These are phyloP conservation scores for Acer campestre DNA, from an alignment of 345 rosid genomes.

Conservation along the genomic window DNA sequence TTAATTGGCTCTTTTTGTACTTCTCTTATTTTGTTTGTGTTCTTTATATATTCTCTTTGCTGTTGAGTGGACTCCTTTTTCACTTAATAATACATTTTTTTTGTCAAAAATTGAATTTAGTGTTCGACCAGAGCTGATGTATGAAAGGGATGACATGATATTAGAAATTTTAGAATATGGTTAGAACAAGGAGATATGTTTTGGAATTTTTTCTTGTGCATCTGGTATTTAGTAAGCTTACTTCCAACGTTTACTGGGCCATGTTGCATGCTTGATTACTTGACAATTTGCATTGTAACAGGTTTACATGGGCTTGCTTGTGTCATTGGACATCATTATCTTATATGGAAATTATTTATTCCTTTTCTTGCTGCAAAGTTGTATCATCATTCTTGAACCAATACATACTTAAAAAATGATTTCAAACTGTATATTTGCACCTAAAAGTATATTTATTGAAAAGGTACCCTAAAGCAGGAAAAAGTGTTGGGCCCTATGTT, in stretches of 20 bases:
- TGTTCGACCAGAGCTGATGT: not conserved
- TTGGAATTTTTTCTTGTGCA: not conserved
- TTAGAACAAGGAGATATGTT: not conserved
- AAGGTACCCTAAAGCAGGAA: not conserved
- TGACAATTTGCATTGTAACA: not conserved
- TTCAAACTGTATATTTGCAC: not conserved
- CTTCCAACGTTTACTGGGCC: not conserved
- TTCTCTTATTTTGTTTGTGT: not conserved
- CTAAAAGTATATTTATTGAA: not conserved
- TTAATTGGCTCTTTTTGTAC: not conserved
- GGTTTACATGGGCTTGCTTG: not conserved
- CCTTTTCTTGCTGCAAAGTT: not conserved
- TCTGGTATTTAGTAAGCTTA: not conserved
- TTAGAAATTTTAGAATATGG: not conserved
- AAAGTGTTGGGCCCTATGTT: not conserved
- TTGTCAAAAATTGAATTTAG: not conserved
- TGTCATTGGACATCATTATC: not conserved
- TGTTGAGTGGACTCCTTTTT: not conserved
- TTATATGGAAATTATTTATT: not conserved
- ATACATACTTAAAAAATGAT: not conserved
- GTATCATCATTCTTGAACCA: not conserved
- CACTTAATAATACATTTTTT: not conserved
- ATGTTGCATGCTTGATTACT: not conserved
- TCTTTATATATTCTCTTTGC: not conserved
- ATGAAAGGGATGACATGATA: not conserved